Evolutionary conservation across 345 rosid species (phyloP).

Genomic region (Populus simonii): DNA sequence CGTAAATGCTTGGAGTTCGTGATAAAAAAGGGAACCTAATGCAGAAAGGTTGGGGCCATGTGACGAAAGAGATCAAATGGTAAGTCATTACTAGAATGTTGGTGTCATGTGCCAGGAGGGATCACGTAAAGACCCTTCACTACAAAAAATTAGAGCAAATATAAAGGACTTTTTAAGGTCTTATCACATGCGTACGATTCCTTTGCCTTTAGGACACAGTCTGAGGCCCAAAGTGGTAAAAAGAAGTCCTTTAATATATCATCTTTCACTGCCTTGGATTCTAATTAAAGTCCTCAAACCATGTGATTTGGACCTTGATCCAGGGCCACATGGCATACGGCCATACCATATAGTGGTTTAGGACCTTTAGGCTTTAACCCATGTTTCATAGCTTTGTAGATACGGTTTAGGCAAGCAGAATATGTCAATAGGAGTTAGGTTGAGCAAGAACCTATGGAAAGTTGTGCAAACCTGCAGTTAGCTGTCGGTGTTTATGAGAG

Average conservation of each 20-base stretch:
- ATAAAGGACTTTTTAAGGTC: conserved; percentile 20
- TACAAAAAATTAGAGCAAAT: conserved; percentile 17
- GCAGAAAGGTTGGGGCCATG: conserved; percentile 26
- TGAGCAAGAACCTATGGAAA: neutral
- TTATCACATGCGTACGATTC: conserved; percentile 39
- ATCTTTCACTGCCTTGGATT: conserved; percentile 41
- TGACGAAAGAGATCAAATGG: conserved; percentile 25
- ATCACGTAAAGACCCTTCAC: conserved; percentile 17
- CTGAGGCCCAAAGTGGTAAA: conserved; percentile 27
- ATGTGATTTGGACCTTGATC: conserved; percentile 30
- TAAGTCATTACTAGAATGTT: conserved; percentile 23
- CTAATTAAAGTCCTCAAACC: conserved; percentile 38
- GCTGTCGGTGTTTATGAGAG: neutral
- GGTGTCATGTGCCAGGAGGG: conserved; percentile 41
- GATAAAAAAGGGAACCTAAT: conserved; percentile 7
- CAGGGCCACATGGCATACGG: conserved; percentile 8
- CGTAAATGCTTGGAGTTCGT: conserved; percentile 9
- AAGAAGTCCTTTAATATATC: conserved; percentile 14
- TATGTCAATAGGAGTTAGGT: conserved; percentile 1
- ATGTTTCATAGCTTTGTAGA: neutral
- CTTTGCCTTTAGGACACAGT: conserved; percentile 37
- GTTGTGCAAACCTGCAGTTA: neutral
- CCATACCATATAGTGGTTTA: neutral
- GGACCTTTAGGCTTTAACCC: neutral
- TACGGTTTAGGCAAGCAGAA: conserved; percentile 19